phyloP scores from a whole-genome alignment of 2,329 filamentous ascomycete species.

The Colletotrichum coccodes region DNA sequence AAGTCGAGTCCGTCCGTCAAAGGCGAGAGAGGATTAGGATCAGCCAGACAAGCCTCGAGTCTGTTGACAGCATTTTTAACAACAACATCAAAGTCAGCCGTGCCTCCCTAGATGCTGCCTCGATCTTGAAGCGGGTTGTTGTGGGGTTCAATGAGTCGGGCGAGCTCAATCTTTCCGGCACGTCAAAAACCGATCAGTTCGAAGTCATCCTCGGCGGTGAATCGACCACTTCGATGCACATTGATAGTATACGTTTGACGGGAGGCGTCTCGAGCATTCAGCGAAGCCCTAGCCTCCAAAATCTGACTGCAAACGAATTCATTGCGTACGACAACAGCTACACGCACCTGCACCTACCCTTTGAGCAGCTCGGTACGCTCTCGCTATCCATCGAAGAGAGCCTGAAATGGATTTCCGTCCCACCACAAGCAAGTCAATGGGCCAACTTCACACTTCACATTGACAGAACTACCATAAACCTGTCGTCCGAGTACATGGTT shows the following conservation, averaged over 20 bases:
- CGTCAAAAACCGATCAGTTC: not conserved
- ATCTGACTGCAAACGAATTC: not conserved
- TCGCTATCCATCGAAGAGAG: not conserved
- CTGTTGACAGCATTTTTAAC: conserved; percentile 20
- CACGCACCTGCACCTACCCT: not conserved
- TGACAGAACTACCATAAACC: not conserved
- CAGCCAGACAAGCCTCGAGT: not conserved
- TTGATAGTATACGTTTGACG: not conserved
- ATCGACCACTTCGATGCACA: not conserved
- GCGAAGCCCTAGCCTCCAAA: not conserved
- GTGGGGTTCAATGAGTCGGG: not conserved
- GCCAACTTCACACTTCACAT: not conserved
- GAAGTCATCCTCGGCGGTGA: not conserved
- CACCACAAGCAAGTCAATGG: not conserved
- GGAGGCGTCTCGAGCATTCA: not conserved
- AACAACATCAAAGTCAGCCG: not conserved
- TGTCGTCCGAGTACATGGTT: not conserved
- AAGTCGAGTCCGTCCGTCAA: not conserved
- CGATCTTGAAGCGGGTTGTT: not conserved
- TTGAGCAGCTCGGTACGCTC: not conserved
- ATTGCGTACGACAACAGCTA: not conserved
- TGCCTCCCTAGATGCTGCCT: not conserved
- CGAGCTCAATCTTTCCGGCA: not conserved
- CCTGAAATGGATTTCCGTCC: not conserved
- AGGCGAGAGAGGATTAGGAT: not conserved